These are phyloP conservation scores for Pseudogymnoascus destructans DNA, from an alignment of 2,329 filamentous ascomycete species.

Conservation along the genomic window DNA sequence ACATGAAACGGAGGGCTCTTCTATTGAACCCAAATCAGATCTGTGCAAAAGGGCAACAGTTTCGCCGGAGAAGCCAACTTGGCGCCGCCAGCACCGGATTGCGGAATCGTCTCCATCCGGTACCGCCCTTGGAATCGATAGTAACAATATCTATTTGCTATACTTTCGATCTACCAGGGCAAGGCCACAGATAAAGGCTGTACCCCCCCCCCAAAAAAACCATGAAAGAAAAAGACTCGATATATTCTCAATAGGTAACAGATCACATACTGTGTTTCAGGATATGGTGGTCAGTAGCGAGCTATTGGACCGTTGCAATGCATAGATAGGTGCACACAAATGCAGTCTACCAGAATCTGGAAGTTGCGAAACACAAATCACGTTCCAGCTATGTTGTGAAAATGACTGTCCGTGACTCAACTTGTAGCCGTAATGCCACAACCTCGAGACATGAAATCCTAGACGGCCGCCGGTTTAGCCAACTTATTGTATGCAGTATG, in stretches of 20 bases:
- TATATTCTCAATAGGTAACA: neutral
- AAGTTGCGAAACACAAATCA: constrained; percentile 3
- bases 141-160: neutral
- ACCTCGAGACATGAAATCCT: neutral
- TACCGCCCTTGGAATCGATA: neutral
- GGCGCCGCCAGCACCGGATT: neutral
- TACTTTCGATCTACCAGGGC: neutral
- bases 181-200: neutral
- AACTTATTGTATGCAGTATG: no score
- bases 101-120: neutral
- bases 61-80: neutral
- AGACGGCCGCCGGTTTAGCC: no score
- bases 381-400: constrained; percentile 1
- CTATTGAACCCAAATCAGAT: neutral
- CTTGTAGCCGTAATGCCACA: neutral
- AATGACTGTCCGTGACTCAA: neutral
- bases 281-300: neutral
- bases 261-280: neutral
- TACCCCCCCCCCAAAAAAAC: no score
- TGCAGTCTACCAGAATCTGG: neutral
- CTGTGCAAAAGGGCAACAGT: neutral
- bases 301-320: neutral
- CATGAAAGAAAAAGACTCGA: neutral
- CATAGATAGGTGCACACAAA: neutral
- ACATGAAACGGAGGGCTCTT: neutral